Conservation (phyloP, 805 yeast genomes). For the Candida ipomoeae region DNA sequence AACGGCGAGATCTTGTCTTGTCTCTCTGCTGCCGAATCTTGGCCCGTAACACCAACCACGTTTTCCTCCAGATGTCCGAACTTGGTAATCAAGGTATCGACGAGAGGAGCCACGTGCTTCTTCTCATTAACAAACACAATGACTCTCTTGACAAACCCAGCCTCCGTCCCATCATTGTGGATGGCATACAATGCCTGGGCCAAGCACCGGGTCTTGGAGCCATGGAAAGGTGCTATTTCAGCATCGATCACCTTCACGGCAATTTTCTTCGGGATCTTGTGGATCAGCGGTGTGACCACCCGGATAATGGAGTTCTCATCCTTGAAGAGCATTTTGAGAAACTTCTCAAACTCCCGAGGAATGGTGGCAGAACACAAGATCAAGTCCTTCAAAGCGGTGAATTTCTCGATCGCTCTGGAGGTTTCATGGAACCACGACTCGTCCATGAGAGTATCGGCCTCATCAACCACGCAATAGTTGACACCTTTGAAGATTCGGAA, state of each 20-base stretch:
- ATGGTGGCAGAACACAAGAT: constrained; percentile 89
- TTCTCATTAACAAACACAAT: constrained; percentile 81
- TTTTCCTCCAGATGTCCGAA: constrained; percentile 38
- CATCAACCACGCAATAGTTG: constrained; percentile 73
- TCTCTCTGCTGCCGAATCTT: constrained; percentile 59
- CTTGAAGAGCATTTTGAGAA: constrained; percentile 60
- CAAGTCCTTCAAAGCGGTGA: constrained; percentile 52
- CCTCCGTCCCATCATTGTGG: constrained; percentile 76
- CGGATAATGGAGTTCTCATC: constrained; percentile 45
- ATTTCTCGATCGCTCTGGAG: constrained; percentile 48
- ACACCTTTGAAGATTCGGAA: constrained; percentile 42
- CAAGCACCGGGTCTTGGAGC: constrained; percentile 76
- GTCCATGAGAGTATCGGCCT: constrained; percentile 91
- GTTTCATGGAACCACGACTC: constrained; percentile 71
- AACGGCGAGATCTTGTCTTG: constrained; percentile 54
- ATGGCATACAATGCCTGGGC: constrained; percentile 88
- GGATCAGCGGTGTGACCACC: constrained; percentile 77
- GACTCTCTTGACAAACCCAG: constrained; percentile 69
- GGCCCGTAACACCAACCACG: constrained; percentile 64
- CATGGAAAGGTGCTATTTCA: constrained; percentile 71
- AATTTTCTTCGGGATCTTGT: constrained; percentile 74
- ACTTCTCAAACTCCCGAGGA: constrained; percentile 68
- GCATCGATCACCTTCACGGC: constrained; percentile 76
- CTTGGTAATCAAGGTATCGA: constrained; percentile 44
- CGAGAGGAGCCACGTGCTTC: constrained; percentile 56